Evolutionary conservation across 2,329 filamentous ascomycete genomes (phyloP), one percentile per base, ranked within the genome.

Genomic region (Fonsecaea nubica): DNA sequence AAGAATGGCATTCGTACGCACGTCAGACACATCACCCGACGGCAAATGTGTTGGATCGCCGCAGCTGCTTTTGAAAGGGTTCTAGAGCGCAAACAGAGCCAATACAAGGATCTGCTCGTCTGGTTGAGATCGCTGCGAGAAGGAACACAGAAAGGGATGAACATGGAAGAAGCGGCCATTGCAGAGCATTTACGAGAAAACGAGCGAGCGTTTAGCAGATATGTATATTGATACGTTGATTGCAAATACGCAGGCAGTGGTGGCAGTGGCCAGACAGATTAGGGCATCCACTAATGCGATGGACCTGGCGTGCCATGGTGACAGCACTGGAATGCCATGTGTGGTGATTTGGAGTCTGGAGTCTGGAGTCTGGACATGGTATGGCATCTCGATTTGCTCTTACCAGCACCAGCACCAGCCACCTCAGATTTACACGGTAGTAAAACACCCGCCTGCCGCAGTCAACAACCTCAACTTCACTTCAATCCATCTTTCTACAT

Each of bases 1-100:
- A 75, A 72, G 64, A 75, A 60, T 21, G 62, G 9, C 61, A 90
- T 89, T 69, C 76, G 80, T 13, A 92, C 89, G 73, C 80, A 81
- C 4, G 42, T 58, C 61, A 21, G 42, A 36, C 60, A 56, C 12
- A 80, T 93, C 35, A 85, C 83, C 60, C 86, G 84, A 70, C 76
- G 76, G 13, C 90, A 93, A 73, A 81, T 86, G 38, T 78, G 82
- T 63, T 89, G 88, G 82, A 80, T 94, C 66, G 89, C 88, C 0
- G 87, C 88, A 59, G 82, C 82, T 33, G 92, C 92, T 4, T 96
- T 96, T 73, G 77, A 81, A 54, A 80, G 83, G 59, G 88, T 95
- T 33, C 82, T 97, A 72, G 76, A 78, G 56, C 85, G 83, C 72
- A 92, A 90, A 76, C 93, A 96, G 82, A 89, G 89, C 38, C 85